Evolutionary conservation across 75 land plant genomes (phyloP).

Genomic region (Picea glauca): DNA sequence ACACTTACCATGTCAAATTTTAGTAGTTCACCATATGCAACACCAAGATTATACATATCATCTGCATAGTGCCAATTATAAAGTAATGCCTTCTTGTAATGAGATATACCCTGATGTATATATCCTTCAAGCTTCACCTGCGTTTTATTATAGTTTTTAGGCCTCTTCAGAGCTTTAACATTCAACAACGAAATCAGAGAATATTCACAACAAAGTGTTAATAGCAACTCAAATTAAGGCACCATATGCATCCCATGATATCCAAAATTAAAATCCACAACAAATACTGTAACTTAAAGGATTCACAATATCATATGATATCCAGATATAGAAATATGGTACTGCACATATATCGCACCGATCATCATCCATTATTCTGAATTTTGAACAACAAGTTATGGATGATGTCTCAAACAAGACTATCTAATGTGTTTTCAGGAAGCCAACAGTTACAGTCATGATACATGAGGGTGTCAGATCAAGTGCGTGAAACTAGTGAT

Average conservation of each 20-base stretch:
- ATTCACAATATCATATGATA: neutral
- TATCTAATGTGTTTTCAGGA: neutral
- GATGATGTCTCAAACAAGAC: neutral
- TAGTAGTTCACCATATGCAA: constrained; percentile 97
- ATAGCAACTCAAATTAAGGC: neutral
- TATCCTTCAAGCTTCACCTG: constrained; percentile 98
- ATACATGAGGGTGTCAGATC: no score
- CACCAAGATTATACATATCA: constrained; percentile 98
- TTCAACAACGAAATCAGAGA: neutral
- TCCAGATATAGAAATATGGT: neutral
- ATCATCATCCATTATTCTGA: neutral
- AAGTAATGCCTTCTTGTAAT: constrained; percentile 85
- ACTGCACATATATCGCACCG: no score
- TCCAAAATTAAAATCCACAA: neutral
- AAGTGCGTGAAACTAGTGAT: no score
- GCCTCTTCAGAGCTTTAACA: neutral
- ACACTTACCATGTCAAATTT: constrained; percentile 88
- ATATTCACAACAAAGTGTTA: neutral
- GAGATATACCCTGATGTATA: constrained; percentile 86
- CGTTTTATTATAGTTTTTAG: constrained; percentile 7
- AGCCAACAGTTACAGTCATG: no score
- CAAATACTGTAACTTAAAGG: neutral
- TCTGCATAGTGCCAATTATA: constrained; percentile 99
- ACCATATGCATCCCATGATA: neutral
- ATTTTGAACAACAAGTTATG: neutral